Conservation (phyloP, 139 green algal species). For the Deuterostichococcus epilithicus region DNA sequence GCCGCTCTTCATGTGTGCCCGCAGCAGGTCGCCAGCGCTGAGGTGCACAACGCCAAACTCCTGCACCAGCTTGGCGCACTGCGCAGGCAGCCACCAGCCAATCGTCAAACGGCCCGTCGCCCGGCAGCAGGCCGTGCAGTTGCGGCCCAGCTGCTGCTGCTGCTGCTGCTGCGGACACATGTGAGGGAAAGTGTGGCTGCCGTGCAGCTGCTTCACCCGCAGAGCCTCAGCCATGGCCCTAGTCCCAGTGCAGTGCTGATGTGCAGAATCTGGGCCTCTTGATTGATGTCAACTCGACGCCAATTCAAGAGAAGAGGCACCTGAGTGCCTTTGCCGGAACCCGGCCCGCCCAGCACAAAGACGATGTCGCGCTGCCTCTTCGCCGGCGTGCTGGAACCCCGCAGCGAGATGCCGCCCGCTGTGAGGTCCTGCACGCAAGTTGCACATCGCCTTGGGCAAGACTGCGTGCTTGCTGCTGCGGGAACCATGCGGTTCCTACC, state of each 20-base stretch:
- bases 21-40: slow-evolving; percentile 87
- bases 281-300: no score
- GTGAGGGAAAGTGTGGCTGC: neutral
- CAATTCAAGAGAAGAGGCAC: no score
- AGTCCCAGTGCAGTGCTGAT: no score
- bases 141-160: neutral
- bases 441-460: no score
- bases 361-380: slow-evolving; percentile 31
- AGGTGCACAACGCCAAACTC: slow-evolving; percentile 86
- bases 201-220: neutral
- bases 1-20: slow-evolving; percentile 86
- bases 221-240: no score
- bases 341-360: slow-evolving; percentile 77
- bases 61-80: slow-evolving; percentile 78
- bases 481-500: no score
- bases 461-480: no score
- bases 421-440: no score
- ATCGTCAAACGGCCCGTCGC: neutral
- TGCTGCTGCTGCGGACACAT: neutral
- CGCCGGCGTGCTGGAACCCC: neutral
- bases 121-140: neutral
- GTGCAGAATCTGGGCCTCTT: no score
- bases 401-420: no score
- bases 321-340: slow-evolving; percentile 81
- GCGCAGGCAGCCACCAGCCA: neutral